phyloP scores from a whole-genome alignment of 495 filamentous ascomycete genomes.

The Aspergillus baeticus region DNA sequence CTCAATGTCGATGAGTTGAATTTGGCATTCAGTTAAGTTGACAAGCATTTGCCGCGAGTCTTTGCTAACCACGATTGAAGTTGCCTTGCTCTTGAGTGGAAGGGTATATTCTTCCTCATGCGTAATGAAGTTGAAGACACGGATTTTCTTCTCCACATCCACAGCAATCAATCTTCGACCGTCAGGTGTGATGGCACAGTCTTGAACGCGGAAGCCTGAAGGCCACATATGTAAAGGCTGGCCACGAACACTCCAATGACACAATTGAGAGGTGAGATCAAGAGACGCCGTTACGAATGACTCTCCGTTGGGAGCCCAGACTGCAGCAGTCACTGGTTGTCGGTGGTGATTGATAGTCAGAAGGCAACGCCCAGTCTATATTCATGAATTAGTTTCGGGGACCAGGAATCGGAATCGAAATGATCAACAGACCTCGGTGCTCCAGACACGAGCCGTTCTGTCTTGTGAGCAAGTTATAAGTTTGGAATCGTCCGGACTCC shows the following conservation, averaged over 20 bases:
- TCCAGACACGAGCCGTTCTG: constrained; percentile 74
- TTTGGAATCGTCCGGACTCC: constrained; percentile 88
- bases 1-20: constrained; percentile 73
- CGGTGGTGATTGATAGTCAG: constrained; percentile 64
- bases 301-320: constrained; percentile 78
- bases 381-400: constrained; percentile 7
- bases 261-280: constrained; percentile 63
- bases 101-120: constrained; percentile 73
- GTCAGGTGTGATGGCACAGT: constrained; percentile 77
- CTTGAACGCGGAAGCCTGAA: constrained; percentile 74
- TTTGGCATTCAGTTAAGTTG: constrained; percentile 71
- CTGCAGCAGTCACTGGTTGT: constrained; percentile 80
- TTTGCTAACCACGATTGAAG: constrained; percentile 74
- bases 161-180: constrained; percentile 76
- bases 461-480: constrained; percentile 81
- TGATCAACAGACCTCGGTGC: constrained; percentile 59
- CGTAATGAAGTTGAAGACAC: constrained; percentile 79
- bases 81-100: constrained; percentile 62
- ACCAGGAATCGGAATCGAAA: not conserved
- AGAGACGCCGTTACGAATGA: constrained; percentile 80
- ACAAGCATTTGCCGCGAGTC: constrained; percentile 81
- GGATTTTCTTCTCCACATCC: constrained; percentile 64
- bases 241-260: constrained; percentile 59
- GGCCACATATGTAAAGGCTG: constrained; percentile 63
- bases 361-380: constrained; percentile 67